Evolutionary conservation across 169 alveolate genomes (phyloP).

Genomic region (Amoebophrya sp.): DNA sequence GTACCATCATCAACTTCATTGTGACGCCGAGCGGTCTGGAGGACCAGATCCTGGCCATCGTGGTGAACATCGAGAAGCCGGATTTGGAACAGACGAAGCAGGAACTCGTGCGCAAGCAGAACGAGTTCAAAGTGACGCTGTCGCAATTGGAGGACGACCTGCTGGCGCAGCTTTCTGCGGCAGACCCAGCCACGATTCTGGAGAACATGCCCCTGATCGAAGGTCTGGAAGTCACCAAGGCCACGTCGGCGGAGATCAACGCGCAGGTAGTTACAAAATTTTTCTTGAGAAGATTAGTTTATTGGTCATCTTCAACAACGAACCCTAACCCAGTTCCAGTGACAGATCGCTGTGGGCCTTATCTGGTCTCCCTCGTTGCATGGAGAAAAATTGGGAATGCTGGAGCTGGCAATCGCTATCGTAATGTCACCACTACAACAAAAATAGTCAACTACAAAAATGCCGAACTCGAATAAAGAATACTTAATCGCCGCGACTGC

Average conservation of each 20-base stretch:
- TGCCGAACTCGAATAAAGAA: no score
- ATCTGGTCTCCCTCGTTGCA: no score
- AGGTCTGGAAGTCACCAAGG: constrained; percentile 77
- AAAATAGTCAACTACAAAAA: no score
- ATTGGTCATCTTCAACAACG: no score
- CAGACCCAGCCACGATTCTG: constrained; percentile 83
- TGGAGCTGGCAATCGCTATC: no score
- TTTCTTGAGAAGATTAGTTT: no score
- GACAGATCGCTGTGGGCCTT: no score
- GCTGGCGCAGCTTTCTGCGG: constrained; percentile 77
- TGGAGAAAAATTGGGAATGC: no score
- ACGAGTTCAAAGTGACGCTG: constrained; percentile 77
- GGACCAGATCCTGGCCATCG: constrained; percentile 79
- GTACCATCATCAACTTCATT: constrained; percentile 87
- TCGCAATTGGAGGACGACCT: constrained; percentile 81
- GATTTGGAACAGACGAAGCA: constrained; percentile 84
- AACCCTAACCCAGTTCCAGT: no score
- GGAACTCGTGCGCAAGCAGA: constrained; percentile 77
- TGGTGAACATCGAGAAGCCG: constrained; percentile 87
- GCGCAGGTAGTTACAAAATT: constrained; percentile 61
- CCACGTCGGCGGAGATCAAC: constrained; percentile 73
- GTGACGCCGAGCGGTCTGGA: constrained; percentile 92
- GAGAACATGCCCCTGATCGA: constrained; percentile 78
- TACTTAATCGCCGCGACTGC: not conserved
- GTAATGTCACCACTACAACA: no score